These are phyloP conservation scores for Saccharomycopsis capsularis DNA, from an alignment of 805 yeast genomes.

Conservation along the genomic window DNA sequence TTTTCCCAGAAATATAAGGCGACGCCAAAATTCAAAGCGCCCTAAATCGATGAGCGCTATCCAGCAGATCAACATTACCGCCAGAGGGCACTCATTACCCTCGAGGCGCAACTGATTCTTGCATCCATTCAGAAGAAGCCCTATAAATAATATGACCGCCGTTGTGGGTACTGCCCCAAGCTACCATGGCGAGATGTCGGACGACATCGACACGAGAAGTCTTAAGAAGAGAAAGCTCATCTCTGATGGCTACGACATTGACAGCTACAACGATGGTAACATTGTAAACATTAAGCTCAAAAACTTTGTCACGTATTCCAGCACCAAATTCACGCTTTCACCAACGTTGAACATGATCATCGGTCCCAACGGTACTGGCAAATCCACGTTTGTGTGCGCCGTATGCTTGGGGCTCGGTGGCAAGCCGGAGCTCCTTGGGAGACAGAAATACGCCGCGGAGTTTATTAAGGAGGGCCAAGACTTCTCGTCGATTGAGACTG, in stretches of 20 bases:
- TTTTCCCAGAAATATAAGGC: too few relatives aligned
- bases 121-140: too few relatives aligned
- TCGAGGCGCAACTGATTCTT: too few relatives aligned
- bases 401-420: conserved; percentile 87
- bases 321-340: conserved; percentile 69
- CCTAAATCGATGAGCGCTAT: too few relatives aligned
- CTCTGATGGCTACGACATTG: conserved; percentile 2
- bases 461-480: conserved; percentile 66
- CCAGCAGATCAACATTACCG: too few relatives aligned
- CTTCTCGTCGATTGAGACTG: conserved; percentile 42
- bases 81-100: too few relatives aligned
- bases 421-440: conserved; percentile 63
- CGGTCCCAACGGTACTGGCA: conserved; percentile 97
- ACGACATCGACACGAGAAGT: not conserved
- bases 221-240: not conserved
- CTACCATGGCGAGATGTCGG: too few relatives aligned
- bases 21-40: too few relatives aligned
- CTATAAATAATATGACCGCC: too few relatives aligned
- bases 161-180: too few relatives aligned
- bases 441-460: conserved; percentile 49
- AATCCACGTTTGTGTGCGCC: conserved; percentile 88
- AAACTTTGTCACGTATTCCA: conserved; percentile 64
- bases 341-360: conserved; percentile 86
- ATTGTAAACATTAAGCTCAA: conserved; percentile 44
- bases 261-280: conserved; percentile 35